Evolutionary conservation across 441 rosid species (phyloP).

Genomic region (Gossypium gossypioides): DNA sequence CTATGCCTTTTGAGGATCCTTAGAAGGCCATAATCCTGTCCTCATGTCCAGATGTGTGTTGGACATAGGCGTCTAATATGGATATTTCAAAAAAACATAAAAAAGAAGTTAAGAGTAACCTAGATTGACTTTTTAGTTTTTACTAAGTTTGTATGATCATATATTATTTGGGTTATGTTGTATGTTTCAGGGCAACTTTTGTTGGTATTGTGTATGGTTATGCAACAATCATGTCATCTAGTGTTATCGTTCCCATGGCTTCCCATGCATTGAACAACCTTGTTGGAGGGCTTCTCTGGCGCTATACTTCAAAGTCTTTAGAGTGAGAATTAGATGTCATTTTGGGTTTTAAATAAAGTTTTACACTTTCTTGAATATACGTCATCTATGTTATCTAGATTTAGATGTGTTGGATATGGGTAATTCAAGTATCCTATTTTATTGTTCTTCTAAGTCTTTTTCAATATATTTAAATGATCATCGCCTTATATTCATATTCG

Average conservation of each 20-base stretch:
- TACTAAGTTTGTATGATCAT: background rate
- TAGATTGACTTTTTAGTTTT: background rate
- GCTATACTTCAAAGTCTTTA: conserved; percentile 34
- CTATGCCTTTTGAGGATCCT: background rate
- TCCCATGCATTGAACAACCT: conserved; percentile 77
- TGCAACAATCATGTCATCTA: conserved; percentile 52
- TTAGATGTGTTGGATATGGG: background rate
- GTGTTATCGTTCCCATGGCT: conserved; percentile 63
- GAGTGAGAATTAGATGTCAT: conserved; percentile 14
- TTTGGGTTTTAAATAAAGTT: background rate
- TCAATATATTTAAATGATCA: no score
- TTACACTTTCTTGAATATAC: background rate
- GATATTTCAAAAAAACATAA: background rate
- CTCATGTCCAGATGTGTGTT: background rate
- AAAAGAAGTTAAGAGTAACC: background rate
- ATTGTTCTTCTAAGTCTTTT: no score
- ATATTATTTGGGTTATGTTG: background rate
- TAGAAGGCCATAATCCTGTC: background rate
- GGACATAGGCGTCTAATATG: background rate
- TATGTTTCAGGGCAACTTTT: conserved; percentile 62
- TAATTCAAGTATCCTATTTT: no score
- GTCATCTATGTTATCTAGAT: background rate
- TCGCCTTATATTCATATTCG: background rate
- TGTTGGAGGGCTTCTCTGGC: conserved; percentile 68
- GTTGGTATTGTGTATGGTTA: conserved; percentile 69